phyloP scores from a whole-genome alignment of 83 land plant species.

The Picea engelmannii region DNA sequence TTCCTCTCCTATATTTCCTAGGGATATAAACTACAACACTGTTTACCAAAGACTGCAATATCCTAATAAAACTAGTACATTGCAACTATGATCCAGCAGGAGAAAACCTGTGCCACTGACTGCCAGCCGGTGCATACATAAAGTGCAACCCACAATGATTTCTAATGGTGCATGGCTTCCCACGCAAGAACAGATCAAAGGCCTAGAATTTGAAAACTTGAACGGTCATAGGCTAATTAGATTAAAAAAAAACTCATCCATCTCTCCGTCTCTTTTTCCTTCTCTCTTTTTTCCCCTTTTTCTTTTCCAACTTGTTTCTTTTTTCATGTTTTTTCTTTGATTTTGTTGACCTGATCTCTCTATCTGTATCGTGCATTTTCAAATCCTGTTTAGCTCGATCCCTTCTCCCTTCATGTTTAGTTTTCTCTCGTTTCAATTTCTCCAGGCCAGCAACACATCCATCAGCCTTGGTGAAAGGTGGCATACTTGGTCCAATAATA shows the following conservation, averaged over 20 bases:
- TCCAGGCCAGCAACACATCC: not conserved
- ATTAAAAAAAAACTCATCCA: not conserved
- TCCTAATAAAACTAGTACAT: no score
- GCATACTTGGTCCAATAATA: constrained; percentile 64
- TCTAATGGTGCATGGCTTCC: no score
- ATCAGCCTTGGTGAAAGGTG: constrained; percentile 13
- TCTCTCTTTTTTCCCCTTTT: constrained; percentile 3
- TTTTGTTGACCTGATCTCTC: not conserved
- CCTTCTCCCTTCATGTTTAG: not conserved
- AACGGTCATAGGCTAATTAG: no score
- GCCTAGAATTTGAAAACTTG: no score
- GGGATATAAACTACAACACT: no score
- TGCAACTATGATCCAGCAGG: no score
- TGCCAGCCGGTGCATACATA: no score
- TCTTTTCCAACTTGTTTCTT: not conserved
- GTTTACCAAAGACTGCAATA: no score
- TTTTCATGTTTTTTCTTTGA: constrained; percentile 13
- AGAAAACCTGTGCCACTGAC: no score
- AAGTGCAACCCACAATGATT: no score
- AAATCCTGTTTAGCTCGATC: not conserved
- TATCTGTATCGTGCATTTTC: not conserved
- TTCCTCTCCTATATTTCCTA: no score
- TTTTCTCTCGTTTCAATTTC: not conserved
- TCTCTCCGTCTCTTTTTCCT: not conserved
- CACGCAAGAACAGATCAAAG: no score